A percentile compares a stretch with the other conserved stretches of the same genome.
These are phyloP conservation scores for Ustilago hordei DNA, from an alignment of 1,284 basidiomycete genomes.

Conservation along the genomic window DNA sequence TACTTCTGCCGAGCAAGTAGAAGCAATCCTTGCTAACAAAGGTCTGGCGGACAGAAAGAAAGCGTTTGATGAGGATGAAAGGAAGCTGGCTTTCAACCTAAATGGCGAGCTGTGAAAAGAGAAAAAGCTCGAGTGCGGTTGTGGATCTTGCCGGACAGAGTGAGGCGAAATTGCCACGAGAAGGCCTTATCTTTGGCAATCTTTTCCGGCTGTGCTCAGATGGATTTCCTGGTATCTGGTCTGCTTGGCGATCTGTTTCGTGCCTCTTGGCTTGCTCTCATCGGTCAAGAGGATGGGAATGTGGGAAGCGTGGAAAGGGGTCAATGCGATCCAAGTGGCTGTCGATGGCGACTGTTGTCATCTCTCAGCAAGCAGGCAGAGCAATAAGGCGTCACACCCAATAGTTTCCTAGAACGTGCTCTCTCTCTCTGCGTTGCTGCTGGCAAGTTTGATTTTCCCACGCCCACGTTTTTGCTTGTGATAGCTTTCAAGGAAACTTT, in stretches of 20 bases:
- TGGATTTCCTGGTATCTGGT: background rate
- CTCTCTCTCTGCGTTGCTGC: background rate
- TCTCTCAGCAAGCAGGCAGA: background rate
- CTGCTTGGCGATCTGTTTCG: background rate
- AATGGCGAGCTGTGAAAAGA: background rate
- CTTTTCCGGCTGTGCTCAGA: background rate
- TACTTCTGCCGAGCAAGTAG: background rate
- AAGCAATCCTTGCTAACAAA: background rate
- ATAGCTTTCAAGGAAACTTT: background rate
- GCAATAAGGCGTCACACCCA: background rate
- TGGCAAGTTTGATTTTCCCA: background rate
- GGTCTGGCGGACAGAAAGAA: no score
- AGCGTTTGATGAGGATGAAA: background rate
- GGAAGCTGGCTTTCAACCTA: background rate
- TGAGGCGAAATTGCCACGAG: constrained; percentile 1
- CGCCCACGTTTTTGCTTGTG: constrained; percentile 3
- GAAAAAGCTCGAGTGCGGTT: background rate
- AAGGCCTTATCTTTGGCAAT: background rate
- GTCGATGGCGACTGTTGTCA: background rate
- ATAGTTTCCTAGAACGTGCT: constrained; percentile 2
- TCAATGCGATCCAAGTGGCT: background rate
- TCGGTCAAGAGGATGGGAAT: background rate
- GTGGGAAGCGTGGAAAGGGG: background rate
- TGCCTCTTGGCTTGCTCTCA: background rate
- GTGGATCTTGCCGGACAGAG: background rate